These are phyloP conservation scores for Volutella citrinella DNA, from an alignment of 2,329 filamentous ascomycete genomes.

Conservation along the genomic window DNA sequence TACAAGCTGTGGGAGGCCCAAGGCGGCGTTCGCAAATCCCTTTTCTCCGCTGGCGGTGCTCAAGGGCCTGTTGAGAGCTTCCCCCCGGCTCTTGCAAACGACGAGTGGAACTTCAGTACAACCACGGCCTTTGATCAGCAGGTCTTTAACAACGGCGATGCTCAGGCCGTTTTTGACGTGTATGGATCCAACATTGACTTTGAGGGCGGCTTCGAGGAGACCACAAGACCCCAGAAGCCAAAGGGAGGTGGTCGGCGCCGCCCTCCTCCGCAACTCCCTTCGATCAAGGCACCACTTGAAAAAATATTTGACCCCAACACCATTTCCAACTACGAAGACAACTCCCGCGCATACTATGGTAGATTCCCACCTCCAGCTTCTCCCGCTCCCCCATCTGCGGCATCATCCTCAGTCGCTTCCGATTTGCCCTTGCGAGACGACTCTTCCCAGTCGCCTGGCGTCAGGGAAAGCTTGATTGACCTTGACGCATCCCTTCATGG, in stretches of 20 bases:
- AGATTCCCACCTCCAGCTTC: conserved; percentile 36
- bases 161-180: conserved; percentile 58
- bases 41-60: conserved; percentile 59
- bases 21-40: conserved; percentile 66
- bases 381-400: conserved; percentile 16
- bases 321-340: conserved; percentile 62
- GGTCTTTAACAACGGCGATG: conserved; percentile 50
- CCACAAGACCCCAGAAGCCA: conserved; percentile 50
- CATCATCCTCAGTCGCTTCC: conserved; percentile 41
- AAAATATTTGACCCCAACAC: conserved; percentile 67
- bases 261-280: conserved; percentile 56
- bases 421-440: conserved; percentile 60
- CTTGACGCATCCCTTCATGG: conserved; percentile 59
- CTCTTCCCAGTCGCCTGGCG: conserved; percentile 43
- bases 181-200: conserved; percentile 59
- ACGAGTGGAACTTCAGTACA: conserved; percentile 68
- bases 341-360: conserved; percentile 60
- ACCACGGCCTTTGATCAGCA: conserved; percentile 62
- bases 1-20: conserved; percentile 75
- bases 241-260: conserved; percentile 54
- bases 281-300: conserved; percentile 57
- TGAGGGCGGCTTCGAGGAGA: conserved; percentile 43
- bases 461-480: conserved; percentile 64
- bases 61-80: conserved; percentile 47
- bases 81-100: conserved; percentile 46